Evolutionary conservation across 2,329 filamentous ascomycete species (phyloP), one percentile per base, ranked within the genome.

Genomic region (Tolypocladium amazonense): DNA sequence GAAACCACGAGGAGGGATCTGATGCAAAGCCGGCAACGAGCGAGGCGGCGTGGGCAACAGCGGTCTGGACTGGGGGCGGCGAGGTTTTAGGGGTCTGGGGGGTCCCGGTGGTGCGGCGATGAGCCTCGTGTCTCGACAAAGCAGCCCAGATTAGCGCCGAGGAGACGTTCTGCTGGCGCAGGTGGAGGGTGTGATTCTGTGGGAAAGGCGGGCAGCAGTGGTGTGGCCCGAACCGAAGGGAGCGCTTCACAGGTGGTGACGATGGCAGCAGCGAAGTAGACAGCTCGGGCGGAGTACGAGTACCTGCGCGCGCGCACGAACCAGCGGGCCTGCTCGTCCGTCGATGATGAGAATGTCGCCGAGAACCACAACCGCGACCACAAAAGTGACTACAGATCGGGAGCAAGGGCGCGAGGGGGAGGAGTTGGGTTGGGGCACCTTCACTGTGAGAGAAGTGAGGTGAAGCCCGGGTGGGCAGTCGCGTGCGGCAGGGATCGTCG

Each of bases 401-500:
- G 47, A 12, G 47, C 15, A 33, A 52, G 47, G 45, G 47, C 47
- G 47, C 8, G 20, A 33, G 25, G 23, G 43, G 47, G 47, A n/a
- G 3, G 20, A n/a, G 18, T n/a, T 20, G 33, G 33, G 33, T 8
- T 35, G 45, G 45, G 45, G 47, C 7, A 4, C 25, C 47, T 52
- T 52, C 25, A 33, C 15, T 33, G 47, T 37, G 35, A 4, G 35
- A 3, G 35, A 37, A 3, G 35, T 9, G 12, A 4, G 35, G 33
- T 20, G 27, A 52, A 27, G 47, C 27, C 47, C 18, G 54, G 35
- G 59, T 53, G 59, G 62, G 56, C 60, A 57, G 60, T 64, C 61
- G 61, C 55, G 61, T 63, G 63, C 52, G 63, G 63, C 58, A 64
- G 62, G 63, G 63, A 64, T 64, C 63, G 63, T 62, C 63, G 55